Conservation (phyloP, 179 eudicot genomes). For the Gypsophila paniculata region DNA sequence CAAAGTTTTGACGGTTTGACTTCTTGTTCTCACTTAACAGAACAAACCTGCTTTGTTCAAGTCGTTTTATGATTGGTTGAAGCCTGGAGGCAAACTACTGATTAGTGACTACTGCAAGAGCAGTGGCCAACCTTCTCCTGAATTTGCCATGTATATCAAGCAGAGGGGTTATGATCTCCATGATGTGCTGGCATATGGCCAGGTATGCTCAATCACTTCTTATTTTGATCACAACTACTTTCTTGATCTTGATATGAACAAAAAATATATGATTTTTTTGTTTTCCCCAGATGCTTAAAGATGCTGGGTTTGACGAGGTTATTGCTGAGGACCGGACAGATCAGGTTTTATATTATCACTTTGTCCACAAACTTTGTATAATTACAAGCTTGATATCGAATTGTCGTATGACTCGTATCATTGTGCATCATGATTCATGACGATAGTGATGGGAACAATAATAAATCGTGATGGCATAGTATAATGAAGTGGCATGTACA, state of each 20-base stretch:
- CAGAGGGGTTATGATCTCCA: constrained; percentile 98
- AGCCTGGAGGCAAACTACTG: constrained; percentile 91
- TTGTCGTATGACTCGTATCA: too few species aligned
- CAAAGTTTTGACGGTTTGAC: neutral
- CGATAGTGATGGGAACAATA: too few species aligned
- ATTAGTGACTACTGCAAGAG: constrained; percentile 85
- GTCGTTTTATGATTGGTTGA: constrained; percentile 85
- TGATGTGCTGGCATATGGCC: constrained; percentile 73
- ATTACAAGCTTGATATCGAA: too few species aligned
- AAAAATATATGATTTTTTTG: neutral
- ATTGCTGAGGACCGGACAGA: constrained; percentile 84
- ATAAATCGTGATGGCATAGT: too few species aligned
- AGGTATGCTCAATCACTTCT: constrained; percentile 41
- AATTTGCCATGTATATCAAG: constrained; percentile 74
- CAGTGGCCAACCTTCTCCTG: constrained; percentile 56
- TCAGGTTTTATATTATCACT: constrained; percentile 44
- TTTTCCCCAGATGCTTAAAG: constrained; percentile 72
- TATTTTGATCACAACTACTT: neutral
- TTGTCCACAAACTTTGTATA: neutral
- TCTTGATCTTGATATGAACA: neutral
- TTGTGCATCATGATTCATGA: too few species aligned
- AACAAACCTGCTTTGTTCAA: constrained; percentile 80
- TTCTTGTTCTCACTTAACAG: constrained; percentile 35
- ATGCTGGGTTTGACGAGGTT: constrained; percentile 80
- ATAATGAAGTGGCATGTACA: too few species aligned